Evolutionary conservation across 495 filamentous ascomycete species (phyloP).

Genomic region (Lasiosphaeria miniovina): DNA sequence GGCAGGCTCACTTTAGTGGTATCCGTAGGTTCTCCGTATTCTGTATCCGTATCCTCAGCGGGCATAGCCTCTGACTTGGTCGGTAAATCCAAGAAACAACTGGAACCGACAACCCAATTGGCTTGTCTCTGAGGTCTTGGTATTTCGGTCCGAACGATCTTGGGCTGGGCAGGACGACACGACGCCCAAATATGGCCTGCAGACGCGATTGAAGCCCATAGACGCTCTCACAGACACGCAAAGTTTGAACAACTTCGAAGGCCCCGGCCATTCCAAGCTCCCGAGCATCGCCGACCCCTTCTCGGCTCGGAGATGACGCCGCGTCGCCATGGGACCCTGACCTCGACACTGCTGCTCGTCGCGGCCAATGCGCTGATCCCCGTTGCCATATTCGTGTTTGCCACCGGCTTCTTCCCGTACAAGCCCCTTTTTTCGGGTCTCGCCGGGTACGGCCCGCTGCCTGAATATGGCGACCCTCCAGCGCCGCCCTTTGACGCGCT

Average conservation of each 20-base stretch:
- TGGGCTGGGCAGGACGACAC: background rate
- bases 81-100: background rate
- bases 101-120: background rate
- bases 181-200: constrained; percentile 8
- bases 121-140: background rate
- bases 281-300: background rate
- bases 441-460: constrained; percentile 56
- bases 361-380: constrained; percentile 76
- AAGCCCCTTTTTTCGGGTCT: constrained; percentile 87
- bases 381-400: constrained; percentile 75
- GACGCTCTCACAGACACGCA: background rate
- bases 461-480: constrained; percentile 46
- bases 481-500: constrained; percentile 78
- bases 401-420: constrained; percentile 93
- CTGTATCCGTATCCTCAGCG: background rate
- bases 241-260: background rate
- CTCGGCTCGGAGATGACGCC: constrained; percentile 23
- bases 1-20: too few relatives aligned
- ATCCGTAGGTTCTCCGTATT: too few relatives aligned
- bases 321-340: constrained; percentile 31
- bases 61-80: background rate
- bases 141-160: background rate
- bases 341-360: constrained; percentile 47
- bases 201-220: constrained; percentile 8
- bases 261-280: background rate